Base-by-base conservation (phyloP, 371 early-diverging fungal genomes). In the Paraphysoderma sedebokerense region DNA sequence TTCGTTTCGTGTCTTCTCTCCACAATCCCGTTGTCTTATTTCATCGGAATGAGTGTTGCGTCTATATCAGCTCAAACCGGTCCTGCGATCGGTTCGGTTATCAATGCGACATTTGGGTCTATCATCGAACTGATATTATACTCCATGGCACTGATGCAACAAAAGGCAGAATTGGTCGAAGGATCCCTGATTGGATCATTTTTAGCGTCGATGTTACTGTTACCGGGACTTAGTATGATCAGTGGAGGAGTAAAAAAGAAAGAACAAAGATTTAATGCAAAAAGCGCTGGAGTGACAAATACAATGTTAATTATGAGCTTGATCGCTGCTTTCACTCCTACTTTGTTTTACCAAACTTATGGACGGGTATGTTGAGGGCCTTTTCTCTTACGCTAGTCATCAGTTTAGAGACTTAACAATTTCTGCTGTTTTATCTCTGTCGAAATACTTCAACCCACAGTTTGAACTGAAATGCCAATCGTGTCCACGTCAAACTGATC, bases 51-150 rank as follows among this genome's bases (percentile, higher is more conserved):
- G 85, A 87, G 86, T 0, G 90, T 95, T 30, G 82, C 90, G 27
- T 87, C 88, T 17, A 88, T 95, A 55, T 85, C 90, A 11, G 91
- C 95, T 8, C 92, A 93, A 59, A 83, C 89, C 5, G 81, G 82
- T 33, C 65, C 90, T 53, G 73, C 68, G 1, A 63, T 95, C 48
- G 96, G 92, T 22, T 87, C 93, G 0, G 92, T 92, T 27, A 82
- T 93, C 56, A 96, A 93, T 63, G 97, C 97, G 13, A 87, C 97
- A 0, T 96, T 96, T 62, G 95, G 95, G 47, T 83, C 85, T 38
- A 89, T 95, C 27, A 82, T 95, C 46, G 96, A 95, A 61, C 82
- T 95, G 47, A 85, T 93, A 38, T 63, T 95, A 34, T 93, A 93
- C 62, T 66, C 76, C 12, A 73, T 93, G 9, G 92, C 93, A 6